Evolutionary conservation across 257 asterid genomes (phyloP).

Genomic region (Paraleonurus japonicus): DNA sequence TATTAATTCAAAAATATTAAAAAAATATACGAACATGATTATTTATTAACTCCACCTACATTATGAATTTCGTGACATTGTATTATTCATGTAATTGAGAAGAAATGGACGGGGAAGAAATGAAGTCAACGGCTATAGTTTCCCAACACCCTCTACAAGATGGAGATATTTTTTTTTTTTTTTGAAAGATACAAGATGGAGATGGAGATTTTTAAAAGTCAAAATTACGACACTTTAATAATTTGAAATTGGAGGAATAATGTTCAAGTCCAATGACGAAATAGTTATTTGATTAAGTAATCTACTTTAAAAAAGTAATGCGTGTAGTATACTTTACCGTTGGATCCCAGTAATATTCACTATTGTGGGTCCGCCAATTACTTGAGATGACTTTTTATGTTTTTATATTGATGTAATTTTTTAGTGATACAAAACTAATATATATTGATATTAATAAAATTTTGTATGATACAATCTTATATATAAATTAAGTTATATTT

Average conservation of each 20-base stretch:
- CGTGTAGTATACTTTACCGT: constrained; percentile 28
- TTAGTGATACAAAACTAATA: too few relatives aligned
- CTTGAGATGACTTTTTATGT: neutral
- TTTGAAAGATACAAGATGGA: too few relatives aligned
- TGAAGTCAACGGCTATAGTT: constrained; percentile 28
- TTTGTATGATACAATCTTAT: too few relatives aligned
- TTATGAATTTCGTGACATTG: neutral
- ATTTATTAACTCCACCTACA: neutral
- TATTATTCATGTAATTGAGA: neutral
- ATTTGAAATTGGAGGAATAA: constrained; percentile 14
- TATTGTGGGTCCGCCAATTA: neutral
- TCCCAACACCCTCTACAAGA: neutral
- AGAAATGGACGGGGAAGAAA: neutral
- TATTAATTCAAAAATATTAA: too few relatives aligned
- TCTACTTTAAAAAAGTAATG: constrained; percentile 24
- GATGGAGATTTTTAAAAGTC: constrained; percentile 25
- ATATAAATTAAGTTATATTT: too few relatives aligned
- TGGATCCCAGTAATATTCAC: constrained; percentile 27
- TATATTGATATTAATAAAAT: too few relatives aligned
- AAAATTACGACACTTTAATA: constrained; percentile 19
- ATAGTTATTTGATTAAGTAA: neutral
- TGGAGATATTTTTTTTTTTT: too few relatives aligned
- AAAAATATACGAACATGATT: neutral
- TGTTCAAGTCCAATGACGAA: neutral
- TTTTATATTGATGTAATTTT: too few relatives aligned